Base-by-base conservation (phyloP, 2,329 filamentous ascomycete species). In the Diaporthe helianthi region DNA sequence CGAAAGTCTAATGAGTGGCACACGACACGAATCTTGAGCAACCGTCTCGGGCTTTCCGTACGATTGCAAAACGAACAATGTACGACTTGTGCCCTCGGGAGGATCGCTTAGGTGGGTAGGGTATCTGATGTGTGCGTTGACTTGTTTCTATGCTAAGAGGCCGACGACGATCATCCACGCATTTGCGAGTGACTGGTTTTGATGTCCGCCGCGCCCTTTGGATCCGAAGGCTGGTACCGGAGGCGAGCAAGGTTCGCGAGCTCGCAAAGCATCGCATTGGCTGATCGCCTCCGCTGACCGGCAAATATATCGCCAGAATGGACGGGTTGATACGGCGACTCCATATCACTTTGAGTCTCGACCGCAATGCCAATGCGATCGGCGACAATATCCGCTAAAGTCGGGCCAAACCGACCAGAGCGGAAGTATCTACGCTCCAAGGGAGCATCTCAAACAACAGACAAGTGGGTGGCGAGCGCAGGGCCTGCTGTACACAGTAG, bases 81-180 rank as follows among this genome's bases (percentile, higher is more conserved):
- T 46, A 33, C 26, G 47, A 58, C 51, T 58, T 58, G 52, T 17
- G 22, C 41, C 38, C 22, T 29, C 22, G 22, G 41, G 44, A 58
- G 10, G 65, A 58, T 51, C 41, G 13, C 38, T 24, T 31, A 58
- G 24, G 52, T 52, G 55, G 19, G 4, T 29, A 67, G 17, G 29
- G 65, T 53, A 31, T 51, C 22, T 53, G 47, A 38, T 44, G 47
- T 33, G 19, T 65, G 26, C 22, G 47, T 29, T 33, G 44, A 19
- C 29, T 65, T 68, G 51, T 65, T 60, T 68, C 65, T 15, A 47
- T 58, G 69, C 66, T 46, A 69, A 52, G 60, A 65, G 26, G 24
- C 41, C 29, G 46, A 54, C 24, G 46, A 38, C 33, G 66, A 65
- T 60, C 51, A 38, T 29, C 44, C 31, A 31, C 19, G 15, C 46